A percentile compares a stretch with the other conserved stretches of the same genome.
Conservation (phyloP, 2,329 filamentous ascomycete species). For the Fusarium buharicum region DNA sequence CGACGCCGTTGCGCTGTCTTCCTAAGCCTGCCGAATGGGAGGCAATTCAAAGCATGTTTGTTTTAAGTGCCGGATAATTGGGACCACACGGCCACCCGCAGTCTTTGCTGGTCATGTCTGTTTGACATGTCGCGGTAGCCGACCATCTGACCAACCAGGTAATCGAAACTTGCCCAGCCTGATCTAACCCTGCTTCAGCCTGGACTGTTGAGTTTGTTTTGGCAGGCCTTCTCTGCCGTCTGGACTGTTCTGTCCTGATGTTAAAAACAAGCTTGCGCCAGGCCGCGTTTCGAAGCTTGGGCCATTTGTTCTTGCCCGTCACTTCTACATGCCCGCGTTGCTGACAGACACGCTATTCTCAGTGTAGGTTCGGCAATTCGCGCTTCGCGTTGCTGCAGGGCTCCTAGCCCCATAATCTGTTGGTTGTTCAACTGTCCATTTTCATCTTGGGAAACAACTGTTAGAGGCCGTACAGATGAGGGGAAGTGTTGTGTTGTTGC, state of each 20-base stretch:
- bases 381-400: conserved; percentile 31
- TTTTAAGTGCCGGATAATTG: conserved; percentile 25
- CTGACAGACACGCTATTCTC: conserved; percentile 22
- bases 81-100: conserved; percentile 28
- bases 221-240: conserved; percentile 23
- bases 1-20: conserved; percentile 3
- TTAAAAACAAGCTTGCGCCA: conserved; percentile 12
- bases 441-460: conserved; percentile 6
- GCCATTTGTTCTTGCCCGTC: conserved; percentile 34
- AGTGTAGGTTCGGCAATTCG: conserved; percentile 29
- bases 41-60: conserved; percentile 28
- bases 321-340: conserved; percentile 14
- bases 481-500: conserved; percentile 20
- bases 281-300: conserved; percentile 31
- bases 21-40: conserved; percentile 7
- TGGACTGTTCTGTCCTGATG: conserved; percentile 22
- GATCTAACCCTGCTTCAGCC: conserved; percentile 24
- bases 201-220: conserved; percentile 31
- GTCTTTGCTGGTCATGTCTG: conserved; percentile 22
- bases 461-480: conserved; percentile 20
- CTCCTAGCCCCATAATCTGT: conserved; percentile 27
- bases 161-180: conserved; percentile 27
- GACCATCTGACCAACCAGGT: conserved; percentile 25
- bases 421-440: conserved; percentile 26
- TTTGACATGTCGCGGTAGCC: conserved; percentile 32